Percentiles rank a stretch among this genome's conserved stretches.
Evolutionary conservation across 1,139 yeast species (phyloP).

Genomic region (Diutina ranongensis): DNA sequence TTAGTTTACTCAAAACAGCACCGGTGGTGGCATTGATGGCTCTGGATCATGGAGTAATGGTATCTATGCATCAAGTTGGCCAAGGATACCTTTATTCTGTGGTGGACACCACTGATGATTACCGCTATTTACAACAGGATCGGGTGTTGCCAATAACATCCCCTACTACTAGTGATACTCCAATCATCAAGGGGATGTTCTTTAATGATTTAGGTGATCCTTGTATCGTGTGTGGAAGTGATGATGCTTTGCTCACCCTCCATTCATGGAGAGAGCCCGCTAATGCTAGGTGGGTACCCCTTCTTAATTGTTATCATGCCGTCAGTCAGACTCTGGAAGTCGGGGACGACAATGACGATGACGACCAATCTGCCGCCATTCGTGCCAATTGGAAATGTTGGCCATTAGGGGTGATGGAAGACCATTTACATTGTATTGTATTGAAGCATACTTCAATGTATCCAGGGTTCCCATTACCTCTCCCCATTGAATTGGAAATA

Average conservation of each 20-base stretch:
- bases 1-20: slow-evolving; percentile 25
- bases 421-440: slow-evolving; percentile 61
- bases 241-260: slow-evolving; percentile 58
- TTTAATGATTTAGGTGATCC: slow-evolving; percentile 27
- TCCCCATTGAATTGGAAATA: slow-evolving; percentile 69
- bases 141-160: slow-evolving; percentile 25
- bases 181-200: slow-evolving; percentile 5
- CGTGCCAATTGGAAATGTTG: slow-evolving; percentile 51
- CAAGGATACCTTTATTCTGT: slow-evolving; percentile 26
- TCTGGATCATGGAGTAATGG: slow-evolving; percentile 21
- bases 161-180: slow-evolving; percentile 8
- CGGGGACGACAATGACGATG: slow-evolving; percentile 34
- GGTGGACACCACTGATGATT: slow-evolving; percentile 25
- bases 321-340: slow-evolving; percentile 15
- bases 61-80: slow-evolving; percentile 23
- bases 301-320: slow-evolving; percentile 55
- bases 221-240: slow-evolving; percentile 60
- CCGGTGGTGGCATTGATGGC: slow-evolving; percentile 30
- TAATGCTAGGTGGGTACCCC: slow-evolving; percentile 82
- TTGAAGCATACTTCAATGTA: slow-evolving; percentile 38
- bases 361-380: slow-evolving; percentile 34
- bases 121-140: slow-evolving; percentile 30
- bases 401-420: slow-evolving; percentile 76
- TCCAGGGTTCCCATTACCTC: slow-evolving; percentile 68
- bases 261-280: slow-evolving; percentile 67